Evolutionary conservation across 257 asterid species (phyloP).

Genomic region (Asclepias syriaca): DNA sequence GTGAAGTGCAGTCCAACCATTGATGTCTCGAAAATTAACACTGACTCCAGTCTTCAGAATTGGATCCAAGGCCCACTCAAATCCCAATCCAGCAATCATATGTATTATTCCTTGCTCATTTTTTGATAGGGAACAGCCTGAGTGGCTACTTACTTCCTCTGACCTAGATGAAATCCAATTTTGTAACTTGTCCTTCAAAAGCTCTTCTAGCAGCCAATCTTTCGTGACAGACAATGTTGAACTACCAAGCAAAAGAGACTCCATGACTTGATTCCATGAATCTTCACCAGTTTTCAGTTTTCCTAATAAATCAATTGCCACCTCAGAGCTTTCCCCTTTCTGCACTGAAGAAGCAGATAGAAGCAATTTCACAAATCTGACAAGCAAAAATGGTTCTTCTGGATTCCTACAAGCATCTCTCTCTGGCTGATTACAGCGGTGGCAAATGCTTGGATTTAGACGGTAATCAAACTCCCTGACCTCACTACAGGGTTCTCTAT

Average conservation of each 20-base stretch:
- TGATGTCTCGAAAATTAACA: slow-evolving; percentile 75
- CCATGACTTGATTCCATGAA: slow-evolving; percentile 62
- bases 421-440: slow-evolving; percentile 35
- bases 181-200: slow-evolving; percentile 72
- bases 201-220: slow-evolving; percentile 86
- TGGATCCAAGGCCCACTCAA: slow-evolving; percentile 92
- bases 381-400: slow-evolving; percentile 70
- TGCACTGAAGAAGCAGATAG: slow-evolving; percentile 38
- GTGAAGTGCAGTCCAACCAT: slow-evolving; percentile 97
- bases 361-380: slow-evolving; percentile 76
- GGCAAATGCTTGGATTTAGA: slow-evolving; percentile 36
- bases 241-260: slow-evolving; percentile 53
- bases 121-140: slow-evolving; percentile 50
- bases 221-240: slow-evolving; percentile 48
- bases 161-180: slow-evolving; percentile 66
- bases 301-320: slow-evolving; percentile 38
- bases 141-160: slow-evolving; percentile 26
- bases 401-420: slow-evolving; percentile 41
- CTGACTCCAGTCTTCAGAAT: slow-evolving; percentile 70
- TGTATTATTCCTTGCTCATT: slow-evolving; percentile 94
- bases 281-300: slow-evolving; percentile 50
- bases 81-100: slow-evolving; percentile 87
- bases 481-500: slow-evolving; percentile 87
- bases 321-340: slow-evolving; percentile 36
- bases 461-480: slow-evolving; percentile 79